A percentile compares a stretch with the other conserved stretches of the same genome.
phyloP scores from a whole-genome alignment of 129 eudicot genomes.

The Centaurea solstitialis region DNA sequence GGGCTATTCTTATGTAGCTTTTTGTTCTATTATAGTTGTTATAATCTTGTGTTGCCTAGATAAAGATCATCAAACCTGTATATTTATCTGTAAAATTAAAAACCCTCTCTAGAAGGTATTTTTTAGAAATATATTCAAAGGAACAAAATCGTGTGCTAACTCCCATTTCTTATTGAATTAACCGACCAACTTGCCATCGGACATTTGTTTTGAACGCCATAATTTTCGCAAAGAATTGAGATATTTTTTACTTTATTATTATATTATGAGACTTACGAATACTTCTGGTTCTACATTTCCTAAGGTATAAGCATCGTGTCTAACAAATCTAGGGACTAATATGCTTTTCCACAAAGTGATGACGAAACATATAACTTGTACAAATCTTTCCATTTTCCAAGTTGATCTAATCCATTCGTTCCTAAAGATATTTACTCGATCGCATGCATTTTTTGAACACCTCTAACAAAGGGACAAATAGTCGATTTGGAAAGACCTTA shows the following conservation, averaged over 20 bases:
- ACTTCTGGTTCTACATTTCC: background rate
- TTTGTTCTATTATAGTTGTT: no score
- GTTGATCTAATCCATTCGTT: conserved; percentile 11
- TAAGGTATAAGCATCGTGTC: background rate
- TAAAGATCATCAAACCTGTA: background rate
- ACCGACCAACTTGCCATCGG: no score
- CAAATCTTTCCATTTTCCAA: conserved; percentile 23
- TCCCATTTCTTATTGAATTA: no score
- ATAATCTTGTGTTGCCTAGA: background rate
- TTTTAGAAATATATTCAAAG: background rate
- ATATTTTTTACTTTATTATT: no score
- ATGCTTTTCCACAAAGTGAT: conserved; percentile 15
- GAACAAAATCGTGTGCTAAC: background rate
- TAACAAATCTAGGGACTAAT: background rate
- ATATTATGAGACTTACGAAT: no score
- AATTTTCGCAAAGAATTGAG: no score
- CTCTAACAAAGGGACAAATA: no score
- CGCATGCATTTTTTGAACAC: no score
- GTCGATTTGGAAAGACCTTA: no score
- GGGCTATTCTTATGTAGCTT: no score
- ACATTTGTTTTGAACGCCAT: no score
- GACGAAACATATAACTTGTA: conserved; percentile 20
- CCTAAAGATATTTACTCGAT: background rate
- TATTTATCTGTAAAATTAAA: background rate
- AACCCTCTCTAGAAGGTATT: background rate